These are phyloP conservation scores for Rhizopogon sp. DNA, from an alignment of 768 basidiomycete genomes.

Conservation along the genomic window DNA sequence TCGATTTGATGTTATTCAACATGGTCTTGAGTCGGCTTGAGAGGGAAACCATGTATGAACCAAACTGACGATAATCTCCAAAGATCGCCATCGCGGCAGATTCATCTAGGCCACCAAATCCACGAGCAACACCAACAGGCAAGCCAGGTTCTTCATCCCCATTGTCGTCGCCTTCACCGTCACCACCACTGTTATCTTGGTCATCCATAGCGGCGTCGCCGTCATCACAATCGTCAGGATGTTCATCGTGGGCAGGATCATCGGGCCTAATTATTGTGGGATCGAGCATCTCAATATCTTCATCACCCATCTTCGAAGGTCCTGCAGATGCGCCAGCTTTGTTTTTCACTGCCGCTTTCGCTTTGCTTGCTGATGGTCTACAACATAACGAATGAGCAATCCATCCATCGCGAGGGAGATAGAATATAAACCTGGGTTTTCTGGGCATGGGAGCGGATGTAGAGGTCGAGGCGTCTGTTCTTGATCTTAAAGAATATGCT, in stretches of 20 bases:
- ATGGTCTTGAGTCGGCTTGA: conserved; percentile 86
- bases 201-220: conserved; percentile 39
- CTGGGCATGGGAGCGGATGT: conserved; percentile 61
- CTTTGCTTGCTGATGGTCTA: conserved; percentile 50
- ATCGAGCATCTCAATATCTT: conserved; percentile 77
- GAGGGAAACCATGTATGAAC: conserved; percentile 90
- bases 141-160: conserved; percentile 33
- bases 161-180: conserved; percentile 43
- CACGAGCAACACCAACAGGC: conserved; percentile 30
- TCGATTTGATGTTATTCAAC: conserved; percentile 81
- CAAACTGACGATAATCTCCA: conserved; percentile 83
- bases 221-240: conserved; percentile 39
- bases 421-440: conserved; percentile 54
- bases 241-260: conserved; percentile 38
- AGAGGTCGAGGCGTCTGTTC: conserved; percentile 36
- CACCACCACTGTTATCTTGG: conserved; percentile 47
- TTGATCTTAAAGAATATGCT: conserved; percentile 67
- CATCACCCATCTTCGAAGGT: conserved; percentile 61
- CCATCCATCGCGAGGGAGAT: conserved; percentile 4
- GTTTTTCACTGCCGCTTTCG: conserved; percentile 53
- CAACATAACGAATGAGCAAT: conserved; percentile 7
- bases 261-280: conserved; percentile 47
- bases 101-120: conserved; percentile 58
- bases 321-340: conserved; percentile 54
- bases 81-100: conserved; percentile 74